These are phyloP conservation scores for Saccharomycopsis sp. DNA, from an alignment of 805 yeast species.

Conservation along the genomic window DNA sequence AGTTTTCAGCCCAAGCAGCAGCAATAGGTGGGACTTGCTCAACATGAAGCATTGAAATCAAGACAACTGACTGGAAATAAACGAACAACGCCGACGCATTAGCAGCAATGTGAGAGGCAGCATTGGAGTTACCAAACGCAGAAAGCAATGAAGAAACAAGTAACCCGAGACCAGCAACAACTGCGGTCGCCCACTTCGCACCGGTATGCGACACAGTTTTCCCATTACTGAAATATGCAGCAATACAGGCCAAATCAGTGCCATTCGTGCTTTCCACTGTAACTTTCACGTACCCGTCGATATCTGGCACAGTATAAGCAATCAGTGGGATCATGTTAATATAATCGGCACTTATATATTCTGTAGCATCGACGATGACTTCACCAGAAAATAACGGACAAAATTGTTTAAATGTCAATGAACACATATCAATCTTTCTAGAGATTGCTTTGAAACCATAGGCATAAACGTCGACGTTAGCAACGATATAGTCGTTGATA, in stretches of 20 bases:
- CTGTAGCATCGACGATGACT: slow-evolving; percentile 66
- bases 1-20: slow-evolving; percentile 82
- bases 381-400: slow-evolving; percentile 84
- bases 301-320: slow-evolving; percentile 80
- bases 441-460: slow-evolving; percentile 73
- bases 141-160: slow-evolving; percentile 76
- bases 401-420: slow-evolving; percentile 67
- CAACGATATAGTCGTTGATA: slow-evolving; percentile 57
- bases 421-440: slow-evolving; percentile 55
- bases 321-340: slow-evolving; percentile 67
- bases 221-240: slow-evolving; percentile 67
- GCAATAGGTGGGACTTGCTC: slow-evolving; percentile 89
- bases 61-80: slow-evolving; percentile 84
- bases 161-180: slow-evolving; percentile 81
- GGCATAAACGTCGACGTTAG: slow-evolving; percentile 70
- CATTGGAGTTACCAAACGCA: slow-evolving; percentile 78
- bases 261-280: slow-evolving; percentile 33
- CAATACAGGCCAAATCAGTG: slow-evolving; percentile 61
- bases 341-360: slow-evolving; percentile 46
- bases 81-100: slow-evolving; percentile 76
- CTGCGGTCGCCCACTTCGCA: slow-evolving; percentile 92
- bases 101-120: slow-evolving; percentile 85
- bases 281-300: slow-evolving; percentile 71
- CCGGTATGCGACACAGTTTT: slow-evolving; percentile 74
- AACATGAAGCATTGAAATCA: slow-evolving; percentile 78